phyloP scores from a whole-genome alignment of 306 rosid species.

The Prunus mume region DNA sequence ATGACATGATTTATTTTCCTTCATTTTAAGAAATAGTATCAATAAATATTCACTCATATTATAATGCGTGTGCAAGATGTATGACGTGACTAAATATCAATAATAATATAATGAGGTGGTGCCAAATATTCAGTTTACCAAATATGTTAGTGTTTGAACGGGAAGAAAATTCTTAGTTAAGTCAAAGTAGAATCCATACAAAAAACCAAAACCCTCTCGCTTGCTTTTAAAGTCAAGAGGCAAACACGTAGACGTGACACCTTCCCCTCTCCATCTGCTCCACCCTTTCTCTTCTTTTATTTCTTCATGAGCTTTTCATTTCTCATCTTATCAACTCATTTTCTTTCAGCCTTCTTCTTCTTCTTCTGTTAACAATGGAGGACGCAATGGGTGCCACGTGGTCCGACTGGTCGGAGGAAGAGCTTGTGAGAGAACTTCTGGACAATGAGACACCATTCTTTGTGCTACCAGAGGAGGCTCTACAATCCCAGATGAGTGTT shows the following conservation, averaged over 20 bases:
- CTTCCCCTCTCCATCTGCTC: constrained; percentile 54
- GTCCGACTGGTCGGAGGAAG: constrained; percentile 62
- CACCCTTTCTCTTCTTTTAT: constrained; percentile 40
- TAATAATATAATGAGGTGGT: too few species aligned
- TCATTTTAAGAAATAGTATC: rapidly evolving
- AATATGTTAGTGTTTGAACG: constrained; percentile 20
- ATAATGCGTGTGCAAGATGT: rapidly evolving
- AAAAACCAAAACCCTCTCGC: constrained; percentile 31
- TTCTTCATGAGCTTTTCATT: constrained; percentile 19
- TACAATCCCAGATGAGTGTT: constrained; percentile 13
- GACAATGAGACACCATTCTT: constrained; percentile 59
- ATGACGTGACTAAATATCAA: too few species aligned
- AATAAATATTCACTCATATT: too few species aligned
- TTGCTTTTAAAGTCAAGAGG: constrained; percentile 59
- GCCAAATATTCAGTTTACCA: constrained; percentile 11
- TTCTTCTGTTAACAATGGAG: constrained; percentile 37
- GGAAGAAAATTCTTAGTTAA: constrained; percentile 13
- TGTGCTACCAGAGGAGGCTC: constrained; percentile 26
- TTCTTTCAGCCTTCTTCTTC: constrained; percentile 1
- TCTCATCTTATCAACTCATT: constrained; percentile 1
- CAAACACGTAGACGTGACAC: constrained; percentile 46
- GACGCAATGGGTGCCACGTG: constrained; percentile 32
- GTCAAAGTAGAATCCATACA: constrained; percentile 65
- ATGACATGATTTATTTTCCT: too few species aligned
- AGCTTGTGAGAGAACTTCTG: constrained; percentile 70